A percentile compares a stretch with the other conserved stretches of the same genome.
These are phyloP conservation scores for Suhomyces prunicola DNA, from an alignment of 805 yeast species.

Conservation along the genomic window DNA sequence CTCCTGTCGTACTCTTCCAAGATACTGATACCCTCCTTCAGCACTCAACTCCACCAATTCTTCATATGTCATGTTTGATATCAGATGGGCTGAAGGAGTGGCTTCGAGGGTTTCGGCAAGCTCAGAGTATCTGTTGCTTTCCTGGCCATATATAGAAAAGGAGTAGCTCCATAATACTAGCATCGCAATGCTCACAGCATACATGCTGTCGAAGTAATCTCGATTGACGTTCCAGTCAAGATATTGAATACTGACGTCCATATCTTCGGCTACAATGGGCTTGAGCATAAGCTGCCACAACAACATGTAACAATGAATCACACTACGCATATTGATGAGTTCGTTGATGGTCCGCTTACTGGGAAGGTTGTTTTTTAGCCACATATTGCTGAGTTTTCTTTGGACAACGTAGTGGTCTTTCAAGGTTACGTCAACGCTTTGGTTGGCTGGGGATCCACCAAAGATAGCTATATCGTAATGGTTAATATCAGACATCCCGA, in stretches of 20 bases:
- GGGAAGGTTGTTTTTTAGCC: conserved; percentile 42
- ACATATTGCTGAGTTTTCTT: conserved; percentile 30
- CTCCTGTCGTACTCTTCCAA: conserved; percentile 33
- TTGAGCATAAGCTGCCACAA: conserved; percentile 38
- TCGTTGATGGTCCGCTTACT: conserved; percentile 20
- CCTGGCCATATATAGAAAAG: conserved; percentile 31
- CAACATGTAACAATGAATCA: conserved; percentile 38
- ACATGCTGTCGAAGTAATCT: conserved; percentile 37
- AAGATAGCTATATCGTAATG: conserved; percentile 76
- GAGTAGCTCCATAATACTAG: conserved; percentile 41
- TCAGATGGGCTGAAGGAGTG: background rate
- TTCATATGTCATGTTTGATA: conserved; percentile 13
- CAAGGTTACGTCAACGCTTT: conserved; percentile 46
- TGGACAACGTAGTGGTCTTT: conserved; percentile 36
- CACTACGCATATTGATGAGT: conserved; percentile 31
- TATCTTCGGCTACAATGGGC: conserved; percentile 20
- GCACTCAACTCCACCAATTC: conserved; percentile 26
- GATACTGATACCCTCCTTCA: conserved; percentile 38
- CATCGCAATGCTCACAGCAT: conserved; percentile 36
- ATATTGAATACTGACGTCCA: conserved; percentile 10
- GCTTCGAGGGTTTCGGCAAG: conserved; percentile 10
- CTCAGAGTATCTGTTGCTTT: conserved; percentile 21
- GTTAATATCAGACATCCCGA: conserved; percentile 56
- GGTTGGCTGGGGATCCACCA: conserved; percentile 80
- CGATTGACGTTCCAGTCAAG: conserved; percentile 30